phyloP scores from a whole-genome alignment of 768 basidiomycete genomes.

The Lentinula aciculospora region DNA sequence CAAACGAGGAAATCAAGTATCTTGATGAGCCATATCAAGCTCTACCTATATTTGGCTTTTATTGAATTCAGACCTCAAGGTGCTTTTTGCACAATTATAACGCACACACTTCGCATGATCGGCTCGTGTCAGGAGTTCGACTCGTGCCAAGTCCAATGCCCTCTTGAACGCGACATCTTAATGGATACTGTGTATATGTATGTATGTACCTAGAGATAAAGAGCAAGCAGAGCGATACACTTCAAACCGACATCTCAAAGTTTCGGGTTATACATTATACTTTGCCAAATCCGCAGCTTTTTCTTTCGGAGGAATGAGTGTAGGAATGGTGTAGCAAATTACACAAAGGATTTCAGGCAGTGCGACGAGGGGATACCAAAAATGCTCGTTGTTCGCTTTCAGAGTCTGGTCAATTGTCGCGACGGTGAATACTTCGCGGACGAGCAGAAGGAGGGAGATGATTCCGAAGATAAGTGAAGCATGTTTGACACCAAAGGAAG shows the following conservation, averaged over 20 bases:
- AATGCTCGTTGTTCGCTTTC: constrained; percentile 25
- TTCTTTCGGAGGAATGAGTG: constrained; percentile 23
- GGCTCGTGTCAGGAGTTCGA: too few species aligned
- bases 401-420: constrained; percentile 22
- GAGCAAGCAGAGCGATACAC: too few species aligned
- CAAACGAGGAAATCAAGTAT: constrained; percentile 30
- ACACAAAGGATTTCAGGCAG: constrained; percentile 35
- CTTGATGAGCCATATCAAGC: constrained; percentile 32
- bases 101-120: too few species aligned
- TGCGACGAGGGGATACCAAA: constrained; percentile 38
- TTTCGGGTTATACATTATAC: too few species aligned
- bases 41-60: neutral
- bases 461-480: constrained; percentile 24
- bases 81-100: too few species aligned
- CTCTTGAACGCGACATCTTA: too few species aligned
- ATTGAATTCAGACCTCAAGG: too few species aligned
- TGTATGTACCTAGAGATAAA: too few species aligned
- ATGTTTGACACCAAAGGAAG: constrained; percentile 20
- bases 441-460: constrained; percentile 29
- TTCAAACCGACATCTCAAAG: too few species aligned
- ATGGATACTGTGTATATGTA: too few species aligned
- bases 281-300: too few species aligned
- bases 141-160: too few species aligned
- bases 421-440: constrained; percentile 30
- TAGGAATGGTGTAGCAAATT: constrained; percentile 24